phyloP scores from a whole-genome alignment of 2,329 filamentous ascomycete species.

The Diatrype stigma region DNA sequence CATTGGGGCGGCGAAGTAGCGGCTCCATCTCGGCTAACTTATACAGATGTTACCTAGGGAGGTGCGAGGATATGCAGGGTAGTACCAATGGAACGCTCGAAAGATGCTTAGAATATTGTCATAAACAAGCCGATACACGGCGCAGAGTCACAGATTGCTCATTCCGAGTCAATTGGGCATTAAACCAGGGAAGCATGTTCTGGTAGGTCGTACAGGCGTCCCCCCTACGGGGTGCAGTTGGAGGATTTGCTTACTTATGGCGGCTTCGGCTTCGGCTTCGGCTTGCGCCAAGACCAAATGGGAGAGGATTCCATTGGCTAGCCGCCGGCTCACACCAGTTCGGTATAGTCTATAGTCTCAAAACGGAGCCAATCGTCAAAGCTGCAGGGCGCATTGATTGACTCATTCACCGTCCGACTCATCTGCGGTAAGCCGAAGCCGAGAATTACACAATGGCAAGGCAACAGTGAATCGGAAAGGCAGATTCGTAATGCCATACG shows the following conservation, averaged over 20 bases:
- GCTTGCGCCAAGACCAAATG: conserved; percentile 6
- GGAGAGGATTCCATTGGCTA: not conserved
- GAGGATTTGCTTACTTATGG: conserved; percentile 2
- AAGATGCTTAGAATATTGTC: too few species aligned
- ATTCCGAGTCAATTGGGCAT: too few species aligned
- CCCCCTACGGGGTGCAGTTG: not conserved
- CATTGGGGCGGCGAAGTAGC: conserved; percentile 26
- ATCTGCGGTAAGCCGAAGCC: not conserved
- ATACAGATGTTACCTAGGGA: not conserved
- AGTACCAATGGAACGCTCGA: not conserved
- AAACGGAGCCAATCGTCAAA: not conserved
- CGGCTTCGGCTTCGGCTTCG: conserved; percentile 27
- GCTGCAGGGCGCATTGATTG: not conserved
- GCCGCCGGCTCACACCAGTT: not conserved
- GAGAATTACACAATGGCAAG: not conserved
- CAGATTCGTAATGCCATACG: not conserved
- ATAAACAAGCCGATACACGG: too few species aligned
- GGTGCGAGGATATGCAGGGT: not conserved
- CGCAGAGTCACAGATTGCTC: too few species aligned
- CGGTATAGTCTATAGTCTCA: not conserved
- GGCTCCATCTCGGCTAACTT: not conserved
- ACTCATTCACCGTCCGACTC: not conserved
- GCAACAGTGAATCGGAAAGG: not conserved
- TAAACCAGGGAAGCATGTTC: not conserved
- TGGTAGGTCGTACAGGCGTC: not conserved